A percentile compares a stretch with the other conserved stretches of the same genome.
Conservation (phyloP, 305 asterid genomes). For the Stenogyne calaminthoides region DNA sequence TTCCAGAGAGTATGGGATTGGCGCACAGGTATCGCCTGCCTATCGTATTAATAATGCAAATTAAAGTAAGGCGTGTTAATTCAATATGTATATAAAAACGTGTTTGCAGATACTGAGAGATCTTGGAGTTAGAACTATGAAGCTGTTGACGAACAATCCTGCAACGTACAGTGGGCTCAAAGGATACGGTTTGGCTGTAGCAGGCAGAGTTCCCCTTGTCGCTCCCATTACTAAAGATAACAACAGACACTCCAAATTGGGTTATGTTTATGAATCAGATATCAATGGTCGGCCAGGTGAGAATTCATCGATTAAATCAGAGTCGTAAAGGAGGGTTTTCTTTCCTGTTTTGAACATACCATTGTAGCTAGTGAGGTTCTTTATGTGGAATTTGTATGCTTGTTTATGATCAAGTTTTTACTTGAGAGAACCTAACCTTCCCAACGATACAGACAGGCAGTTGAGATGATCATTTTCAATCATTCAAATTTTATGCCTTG, state of each 20-base stretch:
- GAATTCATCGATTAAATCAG: neutral
- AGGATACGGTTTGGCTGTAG: constrained; percentile 82
- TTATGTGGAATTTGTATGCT: neutral
- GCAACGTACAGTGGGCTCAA: constrained; percentile 81
- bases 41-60: neutral
- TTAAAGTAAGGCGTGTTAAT: neutral
- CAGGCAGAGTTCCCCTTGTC: constrained; percentile 74
- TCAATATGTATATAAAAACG: neutral
- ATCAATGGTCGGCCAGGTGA: constrained; percentile 33
- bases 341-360: neutral
- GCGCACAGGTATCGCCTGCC: constrained; percentile 71
- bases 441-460: too few species aligned
- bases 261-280: constrained; percentile 57
- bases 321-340: constrained; percentile 7
- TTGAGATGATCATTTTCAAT: too few species aligned
- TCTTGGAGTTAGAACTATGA: constrained; percentile 91
- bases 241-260: constrained; percentile 63
- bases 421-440: neutral
- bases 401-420: neutral
- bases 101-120: constrained; percentile 77
- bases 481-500: too few species aligned
- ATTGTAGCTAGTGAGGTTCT: neutral
- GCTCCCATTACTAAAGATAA: constrained; percentile 65
- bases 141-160: constrained; percentile 94
- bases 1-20: constrained; percentile 98